phyloP scores from a whole-genome alignment of 768 basidiomycete species.

The Lentinula raphanica region DNA sequence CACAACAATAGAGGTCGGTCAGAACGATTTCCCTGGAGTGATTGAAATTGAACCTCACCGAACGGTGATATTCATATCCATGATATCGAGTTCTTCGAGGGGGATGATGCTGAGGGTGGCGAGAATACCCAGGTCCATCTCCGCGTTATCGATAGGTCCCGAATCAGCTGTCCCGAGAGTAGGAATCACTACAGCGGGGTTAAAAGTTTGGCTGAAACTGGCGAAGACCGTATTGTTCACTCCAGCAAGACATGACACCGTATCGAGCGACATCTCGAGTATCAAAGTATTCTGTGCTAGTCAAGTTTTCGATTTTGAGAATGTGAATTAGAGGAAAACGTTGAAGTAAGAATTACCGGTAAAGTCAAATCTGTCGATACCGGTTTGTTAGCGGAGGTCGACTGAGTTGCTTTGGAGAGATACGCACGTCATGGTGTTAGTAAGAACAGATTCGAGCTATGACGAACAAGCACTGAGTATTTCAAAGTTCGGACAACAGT shows the following conservation, averaged over 20 bases:
- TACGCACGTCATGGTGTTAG: slow-evolving; percentile 32
- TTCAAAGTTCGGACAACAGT: not conserved
- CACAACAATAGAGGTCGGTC: not conserved
- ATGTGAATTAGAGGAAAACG: not conserved
- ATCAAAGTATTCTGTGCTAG: slow-evolving; percentile 39
- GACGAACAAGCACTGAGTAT: not conserved
- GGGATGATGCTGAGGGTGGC: slow-evolving; percentile 52
- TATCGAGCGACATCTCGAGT: slow-evolving; percentile 41
- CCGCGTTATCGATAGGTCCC: slow-evolving; percentile 50
- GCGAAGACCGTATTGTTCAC: slow-evolving; percentile 53
- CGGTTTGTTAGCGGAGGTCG: not conserved
- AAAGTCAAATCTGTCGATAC: slow-evolving; percentile 28
- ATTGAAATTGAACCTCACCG: slow-evolving; percentile 22
- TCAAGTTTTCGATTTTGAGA: not conserved
- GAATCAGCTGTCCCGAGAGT: slow-evolving; percentile 50
- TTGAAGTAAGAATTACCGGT: slow-evolving; percentile 20
- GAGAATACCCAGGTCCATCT: slow-evolving; percentile 46
- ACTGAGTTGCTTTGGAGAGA: not conserved
- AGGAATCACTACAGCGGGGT: slow-evolving; percentile 44
- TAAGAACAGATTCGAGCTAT: slow-evolving; percentile 31
- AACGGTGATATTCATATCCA: slow-evolving; percentile 31
- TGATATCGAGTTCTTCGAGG: slow-evolving; percentile 46
- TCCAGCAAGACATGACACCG: slow-evolving; percentile 36
- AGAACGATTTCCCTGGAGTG: not conserved
- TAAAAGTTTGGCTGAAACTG: slow-evolving; percentile 53